Conservation (phyloP, 1,284 basidiomycete species). For the Leccinum griseonigrum region DNA sequence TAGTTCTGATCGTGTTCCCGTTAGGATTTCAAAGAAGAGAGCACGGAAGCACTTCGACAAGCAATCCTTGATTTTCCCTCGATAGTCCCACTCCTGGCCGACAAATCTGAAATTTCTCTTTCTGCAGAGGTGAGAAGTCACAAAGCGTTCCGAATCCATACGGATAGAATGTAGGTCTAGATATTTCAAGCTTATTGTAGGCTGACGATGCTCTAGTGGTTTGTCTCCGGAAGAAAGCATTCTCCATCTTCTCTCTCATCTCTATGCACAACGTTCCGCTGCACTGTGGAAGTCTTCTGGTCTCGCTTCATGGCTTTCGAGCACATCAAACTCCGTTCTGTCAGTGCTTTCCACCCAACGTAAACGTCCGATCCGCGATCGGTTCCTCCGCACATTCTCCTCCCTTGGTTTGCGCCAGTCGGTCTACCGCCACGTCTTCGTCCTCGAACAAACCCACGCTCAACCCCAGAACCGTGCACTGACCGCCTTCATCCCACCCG, state of each 20-base stretch:
- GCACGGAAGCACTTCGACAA: constrained; percentile 64
- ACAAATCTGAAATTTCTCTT: constrained; percentile 75
- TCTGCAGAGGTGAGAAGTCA: constrained; percentile 58
- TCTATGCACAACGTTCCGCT: constrained; percentile 78
- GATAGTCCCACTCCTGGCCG: constrained; percentile 75
- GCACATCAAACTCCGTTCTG: constrained; percentile 46
- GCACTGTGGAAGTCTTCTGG: constrained; percentile 78
- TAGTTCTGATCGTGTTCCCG: not conserved
- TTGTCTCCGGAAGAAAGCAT: constrained; percentile 42
- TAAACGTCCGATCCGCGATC: constrained; percentile 35
- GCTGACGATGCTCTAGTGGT: constrained; percentile 32
- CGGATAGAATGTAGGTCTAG: constrained; percentile 55
- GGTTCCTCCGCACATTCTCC: constrained; percentile 46
- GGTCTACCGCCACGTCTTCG: constrained; percentile 73
- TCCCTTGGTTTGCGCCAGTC: constrained; percentile 45
- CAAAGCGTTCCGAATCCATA: constrained; percentile 65
- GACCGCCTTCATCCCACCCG: constrained; percentile 68
- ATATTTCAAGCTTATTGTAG: not conserved
- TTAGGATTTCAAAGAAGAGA: constrained; percentile 32
- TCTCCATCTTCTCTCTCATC: constrained; percentile 74
- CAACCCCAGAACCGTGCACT: constrained; percentile 42
- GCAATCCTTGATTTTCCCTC: constrained; percentile 80
- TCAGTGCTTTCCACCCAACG: constrained; percentile 35
- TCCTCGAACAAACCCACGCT: constrained; percentile 59
- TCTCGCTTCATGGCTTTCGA: constrained; percentile 68